phyloP scores from a whole-genome alignment of 768 basidiomycete species.

The Lactifluus echinatus region DNA sequence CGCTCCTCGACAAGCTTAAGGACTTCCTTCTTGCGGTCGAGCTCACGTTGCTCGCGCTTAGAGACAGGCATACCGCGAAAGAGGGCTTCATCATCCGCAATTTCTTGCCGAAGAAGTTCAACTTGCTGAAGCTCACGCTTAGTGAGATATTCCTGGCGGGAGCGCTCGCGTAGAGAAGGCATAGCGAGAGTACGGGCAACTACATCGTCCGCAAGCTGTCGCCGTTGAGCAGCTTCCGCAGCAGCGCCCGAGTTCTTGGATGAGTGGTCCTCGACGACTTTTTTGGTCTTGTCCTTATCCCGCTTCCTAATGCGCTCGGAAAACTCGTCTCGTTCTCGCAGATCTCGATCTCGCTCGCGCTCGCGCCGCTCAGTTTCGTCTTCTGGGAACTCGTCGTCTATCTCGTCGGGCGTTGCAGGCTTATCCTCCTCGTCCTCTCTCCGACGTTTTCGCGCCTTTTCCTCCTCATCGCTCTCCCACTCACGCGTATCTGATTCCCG shows the following conservation, averaged over 20 bases:
- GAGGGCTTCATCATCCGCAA: constrained; percentile 87
- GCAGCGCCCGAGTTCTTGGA: constrained; percentile 65
- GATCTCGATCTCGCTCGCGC: constrained; percentile 66
- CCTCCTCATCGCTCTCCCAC: constrained; percentile 91
- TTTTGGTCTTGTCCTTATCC: constrained; percentile 81
- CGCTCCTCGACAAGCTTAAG: constrained; percentile 89
- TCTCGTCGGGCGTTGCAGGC: constrained; percentile 30
- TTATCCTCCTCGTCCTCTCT: constrained; percentile 38
- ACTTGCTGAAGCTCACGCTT: constrained; percentile 96
- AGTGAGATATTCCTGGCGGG: constrained; percentile 91
- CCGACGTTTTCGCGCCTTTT: constrained; percentile 57
- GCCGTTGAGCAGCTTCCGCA: constrained; percentile 73
- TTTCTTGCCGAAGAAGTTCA: constrained; percentile 85
- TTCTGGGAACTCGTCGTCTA: constrained; percentile 44
- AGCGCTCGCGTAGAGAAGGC: constrained; percentile 75
- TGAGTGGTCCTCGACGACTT: constrained; percentile 86
- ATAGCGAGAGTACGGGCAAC: constrained; percentile 41
- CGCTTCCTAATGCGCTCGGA: constrained; percentile 77
- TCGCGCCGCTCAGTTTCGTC: constrained; percentile 67
- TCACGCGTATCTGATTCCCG: constrained; percentile 73
- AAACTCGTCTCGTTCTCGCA: constrained; percentile 87
- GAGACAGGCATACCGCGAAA: constrained; percentile 89
- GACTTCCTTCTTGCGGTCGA: constrained; percentile 88
- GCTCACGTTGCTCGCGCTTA: constrained; percentile 68
- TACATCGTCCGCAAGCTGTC: constrained; percentile 62